These are phyloP conservation scores for Arxiozyma slooffiae DNA, from an alignment of 1,139 yeast species.

Conservation along the genomic window DNA sequence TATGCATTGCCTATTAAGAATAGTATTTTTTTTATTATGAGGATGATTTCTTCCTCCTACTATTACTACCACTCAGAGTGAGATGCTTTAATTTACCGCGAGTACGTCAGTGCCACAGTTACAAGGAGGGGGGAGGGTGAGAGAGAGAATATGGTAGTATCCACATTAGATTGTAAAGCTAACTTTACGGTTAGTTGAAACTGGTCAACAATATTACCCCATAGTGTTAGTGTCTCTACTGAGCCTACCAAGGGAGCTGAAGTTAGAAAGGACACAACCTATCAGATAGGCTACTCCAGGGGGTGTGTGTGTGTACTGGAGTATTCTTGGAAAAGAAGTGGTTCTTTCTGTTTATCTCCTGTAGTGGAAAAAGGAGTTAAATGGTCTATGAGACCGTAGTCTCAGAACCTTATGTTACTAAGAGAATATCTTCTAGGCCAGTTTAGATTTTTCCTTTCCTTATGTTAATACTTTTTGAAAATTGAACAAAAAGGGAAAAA, in stretches of 20 bases:
- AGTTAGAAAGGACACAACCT: not conserved
- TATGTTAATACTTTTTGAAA: not conserved
- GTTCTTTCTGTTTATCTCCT: too few species aligned
- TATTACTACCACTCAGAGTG: not conserved
- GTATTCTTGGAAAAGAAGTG: too few species aligned
- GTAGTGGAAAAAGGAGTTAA: too few species aligned
- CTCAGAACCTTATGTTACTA: not conserved
- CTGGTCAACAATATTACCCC: not conserved
- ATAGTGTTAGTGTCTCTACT: not conserved
- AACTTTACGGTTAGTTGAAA: not conserved
- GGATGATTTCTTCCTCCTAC: not conserved
- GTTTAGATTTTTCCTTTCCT: not conserved
- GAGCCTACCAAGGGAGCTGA: not conserved
- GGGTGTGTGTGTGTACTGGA: too few species aligned
- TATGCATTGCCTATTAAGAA: not conserved
- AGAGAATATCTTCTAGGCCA: not conserved
- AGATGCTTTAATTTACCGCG: not conserved
- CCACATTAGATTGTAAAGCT: not conserved
- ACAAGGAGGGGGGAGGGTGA: not conserved
- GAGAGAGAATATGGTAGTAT: too few species aligned
- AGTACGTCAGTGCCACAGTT: too few species aligned
- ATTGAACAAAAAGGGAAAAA: not conserved
- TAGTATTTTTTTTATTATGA: too few species aligned
- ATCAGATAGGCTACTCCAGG: too few species aligned
- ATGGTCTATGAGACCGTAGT: too few species aligned